phyloP scores from a whole-genome alignment of 164 flowering plant species.

The Stephania cephalantha region DNA sequence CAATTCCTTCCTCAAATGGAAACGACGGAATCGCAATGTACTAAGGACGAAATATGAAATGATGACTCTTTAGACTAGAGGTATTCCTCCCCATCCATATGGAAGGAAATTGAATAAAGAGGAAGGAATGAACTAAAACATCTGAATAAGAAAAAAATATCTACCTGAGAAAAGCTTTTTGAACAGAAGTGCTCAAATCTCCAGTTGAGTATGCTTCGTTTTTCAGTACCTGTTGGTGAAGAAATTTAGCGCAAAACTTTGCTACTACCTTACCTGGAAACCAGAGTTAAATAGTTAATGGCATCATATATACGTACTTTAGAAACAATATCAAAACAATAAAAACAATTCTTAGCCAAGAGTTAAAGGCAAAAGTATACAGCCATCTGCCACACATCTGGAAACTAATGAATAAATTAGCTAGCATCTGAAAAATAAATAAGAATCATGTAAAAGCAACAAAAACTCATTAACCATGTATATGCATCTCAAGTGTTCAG shows the following conservation, averaged over 20 bases:
- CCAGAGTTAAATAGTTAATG: neutral
- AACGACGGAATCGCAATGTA: too few species aligned
- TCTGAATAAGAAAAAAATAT: neutral
- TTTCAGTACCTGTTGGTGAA: conserved; percentile 86
- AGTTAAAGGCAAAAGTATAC: neutral
- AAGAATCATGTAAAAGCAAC: neutral
- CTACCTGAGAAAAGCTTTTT: conserved; percentile 89
- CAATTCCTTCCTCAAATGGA: neutral
- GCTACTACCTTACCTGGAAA: conserved; percentile 94
- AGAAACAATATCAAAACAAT: neutral
- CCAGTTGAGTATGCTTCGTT: conserved; percentile 79
- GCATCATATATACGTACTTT: neutral
- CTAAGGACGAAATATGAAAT: neutral
- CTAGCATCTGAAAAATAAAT: too few species aligned
- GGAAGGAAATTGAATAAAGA: neutral
- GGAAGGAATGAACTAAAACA: neutral
- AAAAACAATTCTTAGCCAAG: neutral
- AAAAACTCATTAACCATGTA: neutral
- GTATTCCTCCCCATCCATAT: neutral
- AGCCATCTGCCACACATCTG: neutral
- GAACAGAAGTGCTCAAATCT: conserved; percentile 74
- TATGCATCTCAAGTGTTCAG: neutral
- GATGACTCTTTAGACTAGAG: neutral
- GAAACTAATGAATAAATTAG: neutral
- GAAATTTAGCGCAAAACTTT: conserved; percentile 94